phyloP scores from a whole-genome alignment of 495 filamentous ascomycete genomes.

The Beverwykella pulmonaria region DNA sequence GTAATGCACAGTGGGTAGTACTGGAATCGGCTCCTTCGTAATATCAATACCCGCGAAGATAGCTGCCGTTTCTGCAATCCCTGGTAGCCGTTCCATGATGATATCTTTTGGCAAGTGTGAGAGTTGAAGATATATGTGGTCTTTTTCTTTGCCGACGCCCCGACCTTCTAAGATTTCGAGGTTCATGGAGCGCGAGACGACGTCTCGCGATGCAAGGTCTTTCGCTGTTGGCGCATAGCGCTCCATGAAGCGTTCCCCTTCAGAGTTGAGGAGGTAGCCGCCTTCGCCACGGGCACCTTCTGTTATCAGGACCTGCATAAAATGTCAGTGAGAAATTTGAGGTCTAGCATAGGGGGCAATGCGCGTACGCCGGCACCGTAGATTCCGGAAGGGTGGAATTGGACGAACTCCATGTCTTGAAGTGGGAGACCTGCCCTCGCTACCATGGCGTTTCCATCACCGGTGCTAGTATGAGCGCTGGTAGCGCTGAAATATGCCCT shows the following conservation, averaged over 20 bases:
- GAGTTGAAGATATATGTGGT: constrained; percentile 97
- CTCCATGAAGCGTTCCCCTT: constrained; percentile 99
- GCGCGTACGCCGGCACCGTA: constrained; percentile 85
- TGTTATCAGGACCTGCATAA: constrained; percentile 70
- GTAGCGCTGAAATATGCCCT: constrained; percentile 98
- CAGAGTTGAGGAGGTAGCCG: constrained; percentile 92
- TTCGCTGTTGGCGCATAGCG: constrained; percentile 96
- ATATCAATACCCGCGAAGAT: constrained; percentile 98
- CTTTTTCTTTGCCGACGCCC: constrained; percentile 93
- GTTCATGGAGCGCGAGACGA: constrained; percentile 97
- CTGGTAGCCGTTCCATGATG: constrained; percentile 92
- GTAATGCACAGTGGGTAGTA: constrained; percentile 97
- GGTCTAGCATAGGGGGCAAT: not conserved
- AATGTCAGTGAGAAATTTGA: not conserved
- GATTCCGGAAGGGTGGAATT: constrained; percentile 99
- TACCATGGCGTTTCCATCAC: constrained; percentile 99
- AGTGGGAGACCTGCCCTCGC: constrained; percentile 95
- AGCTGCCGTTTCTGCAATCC: constrained; percentile 96
- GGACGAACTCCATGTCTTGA: constrained; percentile 99
- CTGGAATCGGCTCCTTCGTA: constrained; percentile 93
- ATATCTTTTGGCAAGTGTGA: constrained; percentile 89
- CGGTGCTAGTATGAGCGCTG: constrained; percentile 96
- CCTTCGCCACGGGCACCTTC: constrained; percentile 98
- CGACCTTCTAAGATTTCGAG: constrained; percentile 96
- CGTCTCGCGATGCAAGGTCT: constrained; percentile 93